A percentile compares a stretch with the other conserved stretches of the same genome.
These are phyloP conservation scores for Aspergillus fumigatiaffinis DNA, from an alignment of 2,329 filamentous ascomycete genomes.

Conservation along the genomic window DNA sequence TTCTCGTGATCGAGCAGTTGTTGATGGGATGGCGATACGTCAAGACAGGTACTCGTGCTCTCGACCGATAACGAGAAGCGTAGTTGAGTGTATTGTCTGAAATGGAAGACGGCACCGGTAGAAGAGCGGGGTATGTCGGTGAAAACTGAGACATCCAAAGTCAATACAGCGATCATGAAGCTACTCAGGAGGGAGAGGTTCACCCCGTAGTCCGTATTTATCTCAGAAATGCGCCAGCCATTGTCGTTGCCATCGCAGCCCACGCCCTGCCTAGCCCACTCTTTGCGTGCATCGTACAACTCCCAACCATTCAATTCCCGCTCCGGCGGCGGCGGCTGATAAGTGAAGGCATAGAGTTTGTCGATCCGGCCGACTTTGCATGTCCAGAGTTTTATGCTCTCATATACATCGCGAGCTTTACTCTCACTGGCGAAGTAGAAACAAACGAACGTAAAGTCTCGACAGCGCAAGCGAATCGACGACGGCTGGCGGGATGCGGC, in stretches of 20 bases:
- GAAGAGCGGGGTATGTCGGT: conserved; percentile 80
- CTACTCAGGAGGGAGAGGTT: conserved; percentile 6
- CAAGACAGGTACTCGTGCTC: conserved; percentile 80
- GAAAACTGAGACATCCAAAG: conserved; percentile 58
- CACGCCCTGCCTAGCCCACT: conserved; percentile 85
- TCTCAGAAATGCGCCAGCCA: conserved; percentile 84
- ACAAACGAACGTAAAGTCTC: conserved; percentile 90
- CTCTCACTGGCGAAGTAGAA: conserved; percentile 78
- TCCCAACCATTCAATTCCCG: conserved; percentile 74
- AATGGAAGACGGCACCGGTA: conserved; percentile 81
- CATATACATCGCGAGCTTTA: conserved; percentile 78
- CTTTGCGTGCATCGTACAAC: conserved; percentile 77
- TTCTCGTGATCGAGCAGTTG: conserved; percentile 93
- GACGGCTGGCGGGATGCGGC: conserved; percentile 66
- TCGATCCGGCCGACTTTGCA: conserved; percentile 80
- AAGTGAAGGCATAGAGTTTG: conserved; percentile 86
- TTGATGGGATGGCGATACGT: conserved; percentile 96
- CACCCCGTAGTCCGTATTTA: conserved; percentile 80
- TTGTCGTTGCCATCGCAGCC: conserved; percentile 69
- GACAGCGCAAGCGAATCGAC: conserved; percentile 80
- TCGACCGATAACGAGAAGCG: conserved; percentile 81
- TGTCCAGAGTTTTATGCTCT: conserved; percentile 75
- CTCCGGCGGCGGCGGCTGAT: conserved; percentile 71
- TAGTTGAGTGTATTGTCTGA: conserved; percentile 98
- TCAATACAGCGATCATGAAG: conserved; percentile 1